phyloP scores from a whole-genome alignment of 495 filamentous ascomycete species.

The Neurospora sp. region DNA sequence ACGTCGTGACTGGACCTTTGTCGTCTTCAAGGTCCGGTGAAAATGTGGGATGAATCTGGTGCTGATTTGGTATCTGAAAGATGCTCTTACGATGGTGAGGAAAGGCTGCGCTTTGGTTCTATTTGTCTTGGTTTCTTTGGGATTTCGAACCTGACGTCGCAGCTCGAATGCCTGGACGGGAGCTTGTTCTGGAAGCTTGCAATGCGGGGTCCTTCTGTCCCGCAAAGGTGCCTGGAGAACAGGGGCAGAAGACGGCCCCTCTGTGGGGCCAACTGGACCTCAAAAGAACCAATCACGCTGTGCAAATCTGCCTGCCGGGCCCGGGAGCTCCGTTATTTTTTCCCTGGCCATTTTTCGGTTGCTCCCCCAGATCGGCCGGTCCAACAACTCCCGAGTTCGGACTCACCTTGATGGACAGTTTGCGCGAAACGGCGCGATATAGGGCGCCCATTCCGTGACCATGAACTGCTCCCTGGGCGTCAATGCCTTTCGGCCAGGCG shows the following conservation, averaged over 20 bases:
- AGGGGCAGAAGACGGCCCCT: not conserved
- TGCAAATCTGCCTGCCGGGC: not conserved
- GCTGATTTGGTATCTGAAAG: not conserved
- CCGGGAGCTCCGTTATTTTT: constrained; percentile 1
- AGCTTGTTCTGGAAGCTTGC: not conserved
- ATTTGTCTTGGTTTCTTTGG: no score
- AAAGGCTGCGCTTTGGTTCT: no score
- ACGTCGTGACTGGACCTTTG: not conserved
- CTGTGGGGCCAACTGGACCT: not conserved
- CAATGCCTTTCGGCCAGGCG: constrained; percentile 20
- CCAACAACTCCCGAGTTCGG: not conserved
- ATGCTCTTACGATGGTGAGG: not conserved
- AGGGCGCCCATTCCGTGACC: constrained; percentile 10
- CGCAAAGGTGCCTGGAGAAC: not conserved
- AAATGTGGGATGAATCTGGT: not conserved
- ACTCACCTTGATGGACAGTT: constrained; percentile 16
- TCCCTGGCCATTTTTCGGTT: not conserved
- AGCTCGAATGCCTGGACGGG: not conserved
- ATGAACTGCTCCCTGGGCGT: constrained; percentile 24
- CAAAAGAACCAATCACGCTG: not conserved
- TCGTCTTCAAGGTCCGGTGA: not conserved
- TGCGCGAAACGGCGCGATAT: constrained; percentile 17
- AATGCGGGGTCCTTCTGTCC: not conserved
- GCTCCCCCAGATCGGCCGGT: not conserved
- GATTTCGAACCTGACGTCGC: not conserved